Evolutionary conservation across 1,284 basidiomycete genomes (phyloP), one percentile per base, ranked within the genome.

Genomic region (Afroboletus lepidellus): DNA sequence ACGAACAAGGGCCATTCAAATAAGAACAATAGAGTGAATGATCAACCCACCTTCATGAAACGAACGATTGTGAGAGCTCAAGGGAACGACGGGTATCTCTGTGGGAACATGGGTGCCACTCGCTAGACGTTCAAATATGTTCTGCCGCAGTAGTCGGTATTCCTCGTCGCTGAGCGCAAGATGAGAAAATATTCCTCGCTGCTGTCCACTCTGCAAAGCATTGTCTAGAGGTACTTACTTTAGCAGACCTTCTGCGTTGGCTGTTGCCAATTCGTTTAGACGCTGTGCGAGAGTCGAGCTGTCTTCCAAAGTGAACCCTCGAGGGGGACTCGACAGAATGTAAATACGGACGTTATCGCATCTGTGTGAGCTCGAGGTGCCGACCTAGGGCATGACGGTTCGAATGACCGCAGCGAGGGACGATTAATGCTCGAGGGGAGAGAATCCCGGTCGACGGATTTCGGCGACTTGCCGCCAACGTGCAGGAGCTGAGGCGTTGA

Each of bases 211-310:
- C 41, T 18, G 15, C 34, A 15, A 6, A 30, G 12, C 13, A 15
- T 11, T 39, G 15, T 30, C 32, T 37, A 9, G 34, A 45, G 53
- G 38, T 30, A 77, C 84, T 64, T 67, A 90, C 87, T 81, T 83
- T 48, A 91, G 74, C 49, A 91, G 73, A 27, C 88, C 88, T 61
- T 90, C 83, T 5, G 82, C 77, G 65, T 91, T 90, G 24, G 88
- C 87, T 27, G 76, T 70, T n/a, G 87, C 86, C 53, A 91, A 72
- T 67, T 90, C 89, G 57, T 87, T 81, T 54, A 91, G 75, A 53
- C 85, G 78, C 69, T 89, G 84, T 27, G 89, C 88, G 55, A 91
- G 77, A 24, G 84, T 85, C 54, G 81, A 74, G 53, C 88, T 90
- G 48, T 53, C 42, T 48, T 48, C 8, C 46, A 57, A 54, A 52